Evolutionary conservation across 495 filamentous ascomycete species (phyloP).

Genomic region (Elasticomyces elasticus): DNA sequence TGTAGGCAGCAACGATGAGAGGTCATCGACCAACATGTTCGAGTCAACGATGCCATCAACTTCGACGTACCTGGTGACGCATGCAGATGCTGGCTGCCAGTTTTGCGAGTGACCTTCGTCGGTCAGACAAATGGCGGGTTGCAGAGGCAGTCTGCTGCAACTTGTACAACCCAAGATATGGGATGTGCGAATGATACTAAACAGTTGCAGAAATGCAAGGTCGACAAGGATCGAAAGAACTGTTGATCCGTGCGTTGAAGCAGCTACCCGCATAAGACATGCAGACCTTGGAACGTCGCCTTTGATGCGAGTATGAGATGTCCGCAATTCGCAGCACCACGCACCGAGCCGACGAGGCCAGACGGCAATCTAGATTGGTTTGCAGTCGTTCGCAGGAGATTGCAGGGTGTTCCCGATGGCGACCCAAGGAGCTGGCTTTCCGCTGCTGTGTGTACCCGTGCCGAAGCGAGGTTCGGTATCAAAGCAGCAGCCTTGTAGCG

Average conservation of each 20-base stretch:
- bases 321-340: not conserved
- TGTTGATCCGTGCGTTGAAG: constrained; percentile 18
- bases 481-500: constrained; percentile 7
- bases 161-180: constrained; percentile 19
- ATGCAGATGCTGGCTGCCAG: constrained; percentile 19
- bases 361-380: not conserved
- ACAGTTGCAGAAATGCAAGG: constrained; percentile 2
- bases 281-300: constrained; percentile 7
- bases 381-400: constrained; percentile 25
- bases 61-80: constrained; percentile 21
- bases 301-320: constrained; percentile 16
- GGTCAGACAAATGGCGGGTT: constrained; percentile 6
- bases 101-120: constrained; percentile 12
- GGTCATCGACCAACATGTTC: not conserved
- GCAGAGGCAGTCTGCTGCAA: constrained; percentile 19
- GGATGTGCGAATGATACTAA: not conserved
- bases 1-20: constrained; percentile 10
- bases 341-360: not conserved
- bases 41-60: not conserved
- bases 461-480: constrained; percentile 5
- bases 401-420: constrained; percentile 16
- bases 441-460: constrained; percentile 21
- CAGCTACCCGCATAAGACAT: constrained; percentile 22
- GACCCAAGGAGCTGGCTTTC: constrained; percentile 12
- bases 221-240: constrained; percentile 15